Evolutionary conservation across 1,284 basidiomycete species (phyloP).

Genomic region (Neonothopanus nambi): DNA sequence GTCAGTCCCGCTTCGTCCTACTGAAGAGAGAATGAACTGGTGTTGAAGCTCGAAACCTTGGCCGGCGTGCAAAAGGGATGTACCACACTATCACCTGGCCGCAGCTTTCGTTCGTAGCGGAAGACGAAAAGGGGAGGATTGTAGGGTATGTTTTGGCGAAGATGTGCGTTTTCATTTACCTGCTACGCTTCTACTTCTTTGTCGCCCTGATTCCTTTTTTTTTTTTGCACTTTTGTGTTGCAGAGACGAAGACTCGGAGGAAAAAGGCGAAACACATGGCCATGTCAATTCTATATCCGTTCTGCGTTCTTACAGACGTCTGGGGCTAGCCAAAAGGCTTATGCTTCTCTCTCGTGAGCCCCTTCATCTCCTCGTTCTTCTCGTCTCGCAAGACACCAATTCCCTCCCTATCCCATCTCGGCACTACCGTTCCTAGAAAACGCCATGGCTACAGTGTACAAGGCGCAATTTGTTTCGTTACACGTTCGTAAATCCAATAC

Average conservation of each 20-base stretch:
- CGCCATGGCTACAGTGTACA: slow-evolving; percentile 82
- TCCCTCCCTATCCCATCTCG: not conserved
- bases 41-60: not conserved
- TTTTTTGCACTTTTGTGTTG: too few relatives aligned
- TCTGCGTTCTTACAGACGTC: slow-evolving; percentile 78
- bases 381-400: not conserved
- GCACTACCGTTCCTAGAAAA: too few relatives aligned
- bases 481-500: slow-evolving; percentile 89
- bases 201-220: not conserved
- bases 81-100: slow-evolving; percentile 90
- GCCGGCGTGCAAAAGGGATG: slow-evolving; percentile 64
- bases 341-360: slow-evolving; percentile 84
- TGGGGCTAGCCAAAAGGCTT: slow-evolving; percentile 87
- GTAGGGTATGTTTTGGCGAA: slow-evolving; percentile 31
- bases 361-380: slow-evolving; percentile 9
- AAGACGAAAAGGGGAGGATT: slow-evolving; percentile 10
- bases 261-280: slow-evolving; percentile 62
- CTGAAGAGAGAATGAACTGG: not conserved
- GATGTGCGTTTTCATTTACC: slow-evolving; percentile 58
- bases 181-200: not conserved
- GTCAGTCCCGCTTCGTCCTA: slow-evolving; percentile 37
- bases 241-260: slow-evolving; percentile 62
- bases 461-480: slow-evolving; percentile 75
- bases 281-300: slow-evolving; percentile 94
- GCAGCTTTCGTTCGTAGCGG: slow-evolving; percentile 10